Conservation (phyloP, 805 yeast genomes). For the Yamadazyma sp. region DNA sequence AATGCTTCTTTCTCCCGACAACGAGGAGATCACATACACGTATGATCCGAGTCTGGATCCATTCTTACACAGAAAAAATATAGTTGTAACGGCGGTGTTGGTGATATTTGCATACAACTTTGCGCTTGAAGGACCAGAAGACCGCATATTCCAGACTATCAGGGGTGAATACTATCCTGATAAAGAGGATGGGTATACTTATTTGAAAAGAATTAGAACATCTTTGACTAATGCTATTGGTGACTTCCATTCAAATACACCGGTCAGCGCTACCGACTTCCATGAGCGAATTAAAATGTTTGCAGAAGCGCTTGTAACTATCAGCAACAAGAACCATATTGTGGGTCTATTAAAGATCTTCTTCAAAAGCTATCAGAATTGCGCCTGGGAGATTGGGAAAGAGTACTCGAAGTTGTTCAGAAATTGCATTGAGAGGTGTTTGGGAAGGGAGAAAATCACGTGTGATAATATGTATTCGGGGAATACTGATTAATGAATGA, state of each 20-base stretch:
- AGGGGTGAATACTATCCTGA: constrained; percentile 17
- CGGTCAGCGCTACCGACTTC: constrained; percentile 18
- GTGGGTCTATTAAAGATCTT: constrained; percentile 56
- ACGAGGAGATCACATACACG: constrained; percentile 42
- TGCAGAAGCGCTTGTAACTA: constrained; percentile 38
- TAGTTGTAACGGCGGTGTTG: constrained; percentile 40
- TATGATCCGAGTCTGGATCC: constrained; percentile 56
- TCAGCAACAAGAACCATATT: constrained; percentile 47
- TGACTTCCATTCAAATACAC: constrained; percentile 10
- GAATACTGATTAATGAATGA: background rate
- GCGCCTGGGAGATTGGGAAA: constrained; percentile 56
- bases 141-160: constrained; percentile 22
- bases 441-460: constrained; percentile 47
- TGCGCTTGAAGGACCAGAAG: constrained; percentile 49
- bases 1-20: constrained; percentile 57
- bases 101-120: constrained; percentile 56
- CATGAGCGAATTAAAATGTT: constrained; percentile 43
- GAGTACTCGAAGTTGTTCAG: constrained; percentile 54
- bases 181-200: constrained; percentile 43
- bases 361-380: constrained; percentile 30
- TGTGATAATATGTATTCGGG: constrained; percentile 50
- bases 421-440: constrained; percentile 54
- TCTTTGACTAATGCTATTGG: constrained; percentile 45
- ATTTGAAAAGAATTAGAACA: constrained; percentile 53
- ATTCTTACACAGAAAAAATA: constrained; percentile 38